Base-by-base conservation (phyloP, 1,284 basidiomycete genomes). In the Nidula niveotomentosa region DNA sequence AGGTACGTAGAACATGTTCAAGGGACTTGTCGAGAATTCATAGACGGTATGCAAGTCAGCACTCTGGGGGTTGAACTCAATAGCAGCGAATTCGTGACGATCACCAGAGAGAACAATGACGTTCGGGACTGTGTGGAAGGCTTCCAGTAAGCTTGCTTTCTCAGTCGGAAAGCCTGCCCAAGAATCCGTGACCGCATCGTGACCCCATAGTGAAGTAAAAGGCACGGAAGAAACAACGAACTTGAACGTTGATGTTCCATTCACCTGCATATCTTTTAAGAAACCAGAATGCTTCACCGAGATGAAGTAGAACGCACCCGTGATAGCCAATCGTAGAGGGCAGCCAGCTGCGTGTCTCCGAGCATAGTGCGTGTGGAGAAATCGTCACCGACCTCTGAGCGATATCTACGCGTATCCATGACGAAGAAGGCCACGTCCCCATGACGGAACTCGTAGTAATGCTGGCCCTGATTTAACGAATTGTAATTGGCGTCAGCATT, bases 381-480 rank as follows among this genome's bases (percentile, higher is more conserved):
- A 2, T 79, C 79, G n/a, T 78, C 76, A 2, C 68, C 64, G 12
- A 69, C 67, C 10, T 75, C 66, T 4, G 81, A 81, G 35, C 91
- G 82, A 64, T 91, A 83, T 12, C 81, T 78, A 10, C 90, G 78
- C 6, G 88, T 90, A 70, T 93, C 91, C 74, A 89, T 74, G 30
- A 93, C 89, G 69, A 93, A 93, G 70, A 91, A 93, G 0, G 88
- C 87, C 2, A 77, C 76, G 62, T 91, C 88, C 1, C 84, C 88
- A 60, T 86, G 85, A 41, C 75, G 73, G 70, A 88, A 88, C 54
- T 81, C 78, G 62, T 81, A 91, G 65, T 88, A 90, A 62, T 84
- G 77, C 49, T 78, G 74, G 33, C 76, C 82, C 5, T 71, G 61
- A 53, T 62, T 58, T 2, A 62, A 52, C 1, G 86, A 65, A 53